Evolutionary conservation across 768 basidiomycete species (phyloP).

Genomic region (Leccinum variicolor): DNA sequence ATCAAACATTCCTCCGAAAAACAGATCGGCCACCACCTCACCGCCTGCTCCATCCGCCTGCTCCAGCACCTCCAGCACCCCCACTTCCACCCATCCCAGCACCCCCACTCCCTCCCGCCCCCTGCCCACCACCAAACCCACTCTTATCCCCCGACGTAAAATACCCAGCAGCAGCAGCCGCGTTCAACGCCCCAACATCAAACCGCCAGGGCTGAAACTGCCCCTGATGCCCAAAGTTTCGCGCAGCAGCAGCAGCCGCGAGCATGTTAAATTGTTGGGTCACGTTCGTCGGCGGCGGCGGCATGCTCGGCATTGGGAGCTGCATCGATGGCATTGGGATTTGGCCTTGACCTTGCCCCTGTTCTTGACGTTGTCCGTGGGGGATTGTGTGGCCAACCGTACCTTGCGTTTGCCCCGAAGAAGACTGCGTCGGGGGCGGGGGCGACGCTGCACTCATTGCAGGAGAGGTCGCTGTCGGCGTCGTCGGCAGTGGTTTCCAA

Average conservation of each 20-base stretch:
- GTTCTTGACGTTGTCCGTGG: background rate
- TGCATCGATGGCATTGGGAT: background rate
- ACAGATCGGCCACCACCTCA: background rate
- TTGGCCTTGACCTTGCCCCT: background rate
- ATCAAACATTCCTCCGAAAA: background rate
- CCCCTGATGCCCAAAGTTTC: constrained; percentile 22
- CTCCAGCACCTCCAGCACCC: background rate
- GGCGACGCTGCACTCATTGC: background rate
- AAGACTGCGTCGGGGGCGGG: constrained; percentile 1
- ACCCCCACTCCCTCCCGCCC: background rate
- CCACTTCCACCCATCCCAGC: background rate
- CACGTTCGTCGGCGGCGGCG: constrained; percentile 11
- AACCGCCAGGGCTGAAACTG: constrained; percentile 23
- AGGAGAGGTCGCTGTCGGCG: constrained; percentile 4
- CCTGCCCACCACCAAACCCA: constrained; percentile 10
- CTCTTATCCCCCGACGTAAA: constrained; percentile 16
- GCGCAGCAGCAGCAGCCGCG: constrained; percentile 21
- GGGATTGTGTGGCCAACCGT: background rate
- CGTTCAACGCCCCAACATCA: constrained; percentile 12
- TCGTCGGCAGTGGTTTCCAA: constrained; percentile 50
- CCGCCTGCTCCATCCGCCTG: background rate
- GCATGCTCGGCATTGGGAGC: background rate
- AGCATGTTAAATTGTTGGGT: constrained; percentile 26
- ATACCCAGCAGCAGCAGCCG: constrained; percentile 14
- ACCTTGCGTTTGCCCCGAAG: background rate